Evolutionary conservation across 1,284 basidiomycete species (phyloP), one percentile per base, ranked within the genome.

Genomic region (Phlebopus sp.): DNA sequence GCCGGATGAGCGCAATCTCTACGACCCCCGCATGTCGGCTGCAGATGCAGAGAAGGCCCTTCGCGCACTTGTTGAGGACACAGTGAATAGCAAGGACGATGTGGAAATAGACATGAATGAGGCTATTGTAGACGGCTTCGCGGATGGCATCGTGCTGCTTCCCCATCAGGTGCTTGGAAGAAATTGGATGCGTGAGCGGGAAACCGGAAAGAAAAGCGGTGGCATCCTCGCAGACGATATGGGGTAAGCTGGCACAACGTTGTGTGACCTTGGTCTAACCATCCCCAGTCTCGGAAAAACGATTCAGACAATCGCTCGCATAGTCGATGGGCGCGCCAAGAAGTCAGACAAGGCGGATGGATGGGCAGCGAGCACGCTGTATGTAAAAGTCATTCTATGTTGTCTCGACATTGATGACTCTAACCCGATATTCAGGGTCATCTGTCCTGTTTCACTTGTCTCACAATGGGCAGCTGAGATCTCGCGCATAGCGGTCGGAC

Each of bases 201-300:
- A 97, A 66, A 71, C 75, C 5, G 85, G 83, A 25, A 90, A 90
- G 66, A 82, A 85, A 56, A 74, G 66, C 23, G 94, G 94, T 1
- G 94, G 95, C 0, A 96, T 97, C 58, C 72, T 97, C 9, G 93
- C 94, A 0, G 93, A 96, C 62, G 92, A 96, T 64, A 93, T 92
- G 86, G 86, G 90, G 86, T 86, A 56, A 43, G 74, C 58, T 15
- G 18, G 14, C 32, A 35, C 9, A 2, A 14, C 7, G 5, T 5
- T 19, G 3, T 18, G 44, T 35, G 23, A 23, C 39, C 39, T 23
- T 40, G 8, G 36, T 46, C 46, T 56, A 52, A 31, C 19, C 23
- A n/a, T 21, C 7, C n/a, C 2, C 46, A 88, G 85, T 54, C 76
- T 95, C 1, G 93, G 92, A 1, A 95, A 97, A 71, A 97, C 93